Evolutionary conservation across 225 moss, liverwort and hornwort genomes (phyloP).

Genomic region (Ulota crispa): DNA sequence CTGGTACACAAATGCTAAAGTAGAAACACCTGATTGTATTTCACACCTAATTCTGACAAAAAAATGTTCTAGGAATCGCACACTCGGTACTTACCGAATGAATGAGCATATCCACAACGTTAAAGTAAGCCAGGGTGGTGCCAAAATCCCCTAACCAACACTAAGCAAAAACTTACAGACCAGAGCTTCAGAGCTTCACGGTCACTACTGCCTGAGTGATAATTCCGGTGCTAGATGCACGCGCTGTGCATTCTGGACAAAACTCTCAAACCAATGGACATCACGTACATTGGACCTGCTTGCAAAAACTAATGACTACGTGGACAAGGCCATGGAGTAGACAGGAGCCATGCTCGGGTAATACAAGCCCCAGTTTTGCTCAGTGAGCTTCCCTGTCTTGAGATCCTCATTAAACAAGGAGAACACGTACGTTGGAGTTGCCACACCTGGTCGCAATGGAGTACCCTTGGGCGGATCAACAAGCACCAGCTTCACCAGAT

Average conservation of each 20-base stretch:
- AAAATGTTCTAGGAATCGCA: background rate
- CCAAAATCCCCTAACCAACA: background rate
- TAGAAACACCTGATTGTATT: too few relatives aligned
- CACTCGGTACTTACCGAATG: background rate
- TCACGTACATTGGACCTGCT: background rate
- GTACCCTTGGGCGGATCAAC: conserved; percentile 60
- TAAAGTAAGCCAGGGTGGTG: background rate
- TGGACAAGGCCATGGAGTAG: conserved; percentile 35
- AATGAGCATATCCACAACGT: background rate
- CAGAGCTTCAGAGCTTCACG: background rate
- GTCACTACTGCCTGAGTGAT: background rate
- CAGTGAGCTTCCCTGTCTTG: conserved; percentile 66
- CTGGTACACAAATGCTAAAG: too few relatives aligned
- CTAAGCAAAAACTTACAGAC: background rate
- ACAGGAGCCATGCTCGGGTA: conserved; percentile 55
- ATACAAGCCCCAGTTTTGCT: conserved; percentile 78
- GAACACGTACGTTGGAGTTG: conserved; percentile 67
- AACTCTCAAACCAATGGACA: background rate
- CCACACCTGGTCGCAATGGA: conserved; percentile 59
- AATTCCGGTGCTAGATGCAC: background rate
- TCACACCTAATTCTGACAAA: too few relatives aligned
- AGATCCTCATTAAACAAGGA: conserved; percentile 77
- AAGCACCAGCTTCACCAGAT: conserved; percentile 68
- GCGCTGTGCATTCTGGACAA: conserved; percentile 16
- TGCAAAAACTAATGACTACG: background rate